Evolutionary conservation across 2,329 filamentous ascomycete genomes (phyloP).

Genomic region (Fusarium zealandicum): DNA sequence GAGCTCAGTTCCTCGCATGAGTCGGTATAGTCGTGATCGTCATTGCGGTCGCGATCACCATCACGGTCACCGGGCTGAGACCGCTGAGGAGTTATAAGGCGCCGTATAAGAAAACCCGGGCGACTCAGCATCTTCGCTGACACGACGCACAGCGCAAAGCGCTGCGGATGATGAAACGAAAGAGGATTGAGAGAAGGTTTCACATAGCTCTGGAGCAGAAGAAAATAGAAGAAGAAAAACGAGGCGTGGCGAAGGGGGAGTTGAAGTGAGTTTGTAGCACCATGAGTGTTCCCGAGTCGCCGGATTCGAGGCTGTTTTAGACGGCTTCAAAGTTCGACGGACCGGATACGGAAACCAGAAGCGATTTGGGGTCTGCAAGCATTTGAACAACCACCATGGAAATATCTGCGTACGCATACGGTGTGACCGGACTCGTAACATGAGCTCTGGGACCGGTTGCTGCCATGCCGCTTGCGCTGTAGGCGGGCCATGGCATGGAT

Average conservation of each 20-base stretch:
- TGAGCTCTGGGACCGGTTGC: slow-evolving; percentile 6
- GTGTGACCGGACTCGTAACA: slow-evolving; percentile 17
- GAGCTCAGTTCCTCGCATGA: slow-evolving; percentile 33
- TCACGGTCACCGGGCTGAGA: slow-evolving; percentile 8
- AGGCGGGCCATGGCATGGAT: slow-evolving; percentile 16
- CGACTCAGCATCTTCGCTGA: slow-evolving; percentile 32
- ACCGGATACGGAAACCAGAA: slow-evolving; percentile 28
- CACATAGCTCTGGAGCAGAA: slow-evolving; percentile 25
- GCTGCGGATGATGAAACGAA: slow-evolving; percentile 22
- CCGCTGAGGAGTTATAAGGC: slow-evolving; percentile 35
- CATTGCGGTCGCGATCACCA: slow-evolving; percentile 19
- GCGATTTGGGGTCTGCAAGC: slow-evolving; percentile 29
- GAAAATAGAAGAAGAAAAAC: not conserved
- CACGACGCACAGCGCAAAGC: slow-evolving; percentile 14
- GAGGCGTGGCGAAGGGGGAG: slow-evolving; percentile 3
- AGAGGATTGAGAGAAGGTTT: slow-evolving; percentile 21
- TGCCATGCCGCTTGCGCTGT: slow-evolving; percentile 14
- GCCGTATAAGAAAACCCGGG: slow-evolving; percentile 35
- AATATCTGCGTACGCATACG: slow-evolving; percentile 27
- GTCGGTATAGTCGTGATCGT: slow-evolving; percentile 21
- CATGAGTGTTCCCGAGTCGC: slow-evolving; percentile 18
- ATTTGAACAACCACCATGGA: slow-evolving; percentile 3
- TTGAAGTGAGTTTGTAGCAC: slow-evolving; percentile 30
- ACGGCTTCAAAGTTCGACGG: slow-evolving; percentile 27
- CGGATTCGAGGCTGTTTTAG: slow-evolving; percentile 30